Conservation (phyloP, 2,329 filamentous ascomycete species). For the Simplicillium sp. region DNA sequence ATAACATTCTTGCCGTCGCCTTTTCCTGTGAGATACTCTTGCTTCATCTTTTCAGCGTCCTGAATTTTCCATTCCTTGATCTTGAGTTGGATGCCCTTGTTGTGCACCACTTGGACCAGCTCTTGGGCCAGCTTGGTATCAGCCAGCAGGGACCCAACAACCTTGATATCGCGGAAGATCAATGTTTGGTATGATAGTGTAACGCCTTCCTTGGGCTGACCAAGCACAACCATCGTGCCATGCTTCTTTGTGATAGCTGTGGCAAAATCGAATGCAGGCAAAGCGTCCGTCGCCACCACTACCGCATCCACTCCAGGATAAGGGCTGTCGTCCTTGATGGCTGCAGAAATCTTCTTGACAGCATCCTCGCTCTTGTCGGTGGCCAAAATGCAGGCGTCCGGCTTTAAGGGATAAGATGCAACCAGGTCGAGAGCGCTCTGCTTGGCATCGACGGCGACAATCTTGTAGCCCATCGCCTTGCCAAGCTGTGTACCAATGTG, state of each 20-base stretch:
- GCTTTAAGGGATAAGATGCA: conserved; percentile 4
- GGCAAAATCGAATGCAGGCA: conserved; percentile 7
- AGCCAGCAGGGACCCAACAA: conserved; percentile 8
- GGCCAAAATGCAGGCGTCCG: conserved; percentile 7
- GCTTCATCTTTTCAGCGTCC: conserved; percentile 8
- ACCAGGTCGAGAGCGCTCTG: conserved; percentile 6
- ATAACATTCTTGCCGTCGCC: conserved; percentile 7
- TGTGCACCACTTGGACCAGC: conserved; percentile 6
- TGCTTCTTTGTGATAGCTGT: conserved; percentile 8
- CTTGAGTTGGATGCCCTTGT: conserved; percentile 7
- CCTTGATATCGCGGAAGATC: conserved; percentile 8
- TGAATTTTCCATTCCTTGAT: conserved; percentile 7
- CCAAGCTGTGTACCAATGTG: conserved; percentile 8
- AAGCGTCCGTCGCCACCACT: conserved; percentile 9
- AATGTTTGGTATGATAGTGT: conserved; percentile 6
- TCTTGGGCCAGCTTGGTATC: conserved; percentile 4
- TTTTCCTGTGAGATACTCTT: conserved; percentile 5
- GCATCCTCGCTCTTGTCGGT: conserved; percentile 5
- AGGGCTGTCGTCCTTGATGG: neutral
- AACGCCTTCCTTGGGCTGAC: conserved; percentile 9
- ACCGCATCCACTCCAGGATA: conserved; percentile 9
- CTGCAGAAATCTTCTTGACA: conserved; percentile 1
- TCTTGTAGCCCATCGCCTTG: conserved; percentile 9
- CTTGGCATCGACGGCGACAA: conserved; percentile 7
- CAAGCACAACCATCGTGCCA: conserved; percentile 8